phyloP scores from a whole-genome alignment of 2,329 filamentous ascomycete genomes.

The Exutisphaerella laricina region DNA sequence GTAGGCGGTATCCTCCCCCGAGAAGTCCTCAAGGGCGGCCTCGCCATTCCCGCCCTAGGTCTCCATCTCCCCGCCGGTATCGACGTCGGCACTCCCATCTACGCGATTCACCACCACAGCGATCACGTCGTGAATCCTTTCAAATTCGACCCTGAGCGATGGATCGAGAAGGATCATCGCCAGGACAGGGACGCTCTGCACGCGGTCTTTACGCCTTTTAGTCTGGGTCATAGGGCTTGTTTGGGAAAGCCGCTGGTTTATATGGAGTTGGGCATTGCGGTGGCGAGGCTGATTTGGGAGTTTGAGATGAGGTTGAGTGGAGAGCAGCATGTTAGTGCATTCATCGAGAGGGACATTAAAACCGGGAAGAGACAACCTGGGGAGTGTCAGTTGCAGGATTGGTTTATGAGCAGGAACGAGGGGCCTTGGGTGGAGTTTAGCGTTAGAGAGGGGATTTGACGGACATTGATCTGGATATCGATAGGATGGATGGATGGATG shows the following conservation, averaged over 20 bases:
- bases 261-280: conserved; percentile 23
- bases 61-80: conserved; percentile 35
- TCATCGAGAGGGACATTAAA: conserved; percentile 44
- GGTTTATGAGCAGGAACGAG: conserved; percentile 68
- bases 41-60: conserved; percentile 31
- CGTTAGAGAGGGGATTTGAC: conserved; percentile 16
- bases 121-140: conserved; percentile 28
- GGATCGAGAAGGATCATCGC: conserved; percentile 18
- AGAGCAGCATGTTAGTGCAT: conserved; percentile 48
- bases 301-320: conserved; percentile 24
- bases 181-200: conserved; percentile 34
- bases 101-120: conserved; percentile 35
- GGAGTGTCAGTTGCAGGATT: conserved; percentile 67
- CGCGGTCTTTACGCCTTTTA: conserved; percentile 69
- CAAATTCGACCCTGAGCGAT: conserved; percentile 27
- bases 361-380: conserved; percentile 51
- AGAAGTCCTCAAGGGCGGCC: conserved; percentile 30
- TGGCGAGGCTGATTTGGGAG: conserved; percentile 24
- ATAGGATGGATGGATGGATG: too few species aligned
- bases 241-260: conserved; percentile 54
- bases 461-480: too few species aligned
- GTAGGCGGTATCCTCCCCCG: conserved; percentile 34
- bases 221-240: conserved; percentile 63
- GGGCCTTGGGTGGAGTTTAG: conserved; percentile 59
- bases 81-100: conserved; percentile 33